Base-by-base conservation (phyloP, 129 eudicot species). In the Flaveria robusta region DNA sequence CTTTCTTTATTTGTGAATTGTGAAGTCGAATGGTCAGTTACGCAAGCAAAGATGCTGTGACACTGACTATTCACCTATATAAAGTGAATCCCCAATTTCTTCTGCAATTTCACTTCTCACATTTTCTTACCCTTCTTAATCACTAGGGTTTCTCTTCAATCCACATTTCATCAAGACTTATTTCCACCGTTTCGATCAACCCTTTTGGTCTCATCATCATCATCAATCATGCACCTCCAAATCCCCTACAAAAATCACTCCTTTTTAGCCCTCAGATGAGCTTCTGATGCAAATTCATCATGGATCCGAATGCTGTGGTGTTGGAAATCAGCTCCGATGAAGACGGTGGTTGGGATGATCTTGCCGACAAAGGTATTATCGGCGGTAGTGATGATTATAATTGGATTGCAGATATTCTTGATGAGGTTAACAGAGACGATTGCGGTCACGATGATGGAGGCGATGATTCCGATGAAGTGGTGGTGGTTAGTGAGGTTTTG, bases 291-390 rank as follows among this genome's bases (percentile, higher is more conserved):
- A 10, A 26, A 67, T 9, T 77, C 11, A 65, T 7, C 14, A 86
- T 86, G 95, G 89, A 84, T 82, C 78, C 83, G 43, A 70, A 71
- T 69, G 20, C 63, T 7, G 66, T 76, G 18, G 80, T 85, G 39
- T 45, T 90, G 7, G 90, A 90, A 22, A 77, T 87, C 19, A 87
- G 92, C 67, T 90, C 96, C 37, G 96, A 90, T 77, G 92, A 90
- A 58, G 96, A 90, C 31, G 78, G 43, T 9, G 90, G 50, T 37
- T 80, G 81, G 75, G 77, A 79, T 47, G 87, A 78, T 16, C 76
- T 45, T 1, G 45, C 45, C 26, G 56, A 10, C 19, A 74, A 72
- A 42, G 82, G 42, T 15, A 71, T 68, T 9, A 54, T 23, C n/a
- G 74, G 49, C 4, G 78, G 56, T 3, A 74, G 29, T n/a, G 88